Base-by-base conservation (phyloP, 805 yeast genomes). In the Yarrowia deformans region DNA sequence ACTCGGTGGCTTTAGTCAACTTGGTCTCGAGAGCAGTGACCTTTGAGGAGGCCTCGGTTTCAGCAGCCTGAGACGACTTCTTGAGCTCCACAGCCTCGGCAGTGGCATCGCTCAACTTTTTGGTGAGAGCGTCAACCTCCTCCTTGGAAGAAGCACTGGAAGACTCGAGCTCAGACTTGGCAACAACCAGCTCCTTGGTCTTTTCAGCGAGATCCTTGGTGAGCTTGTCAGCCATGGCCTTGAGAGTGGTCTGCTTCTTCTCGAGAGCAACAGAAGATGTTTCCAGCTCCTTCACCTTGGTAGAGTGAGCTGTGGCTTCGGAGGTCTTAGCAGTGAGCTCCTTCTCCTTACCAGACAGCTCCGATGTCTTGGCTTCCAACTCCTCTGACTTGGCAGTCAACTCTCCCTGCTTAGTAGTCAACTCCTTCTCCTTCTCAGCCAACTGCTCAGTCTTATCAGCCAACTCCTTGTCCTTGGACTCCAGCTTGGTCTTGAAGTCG, bases 131-230 rank as follows among this genome's bases (percentile, higher is more conserved):
- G 8, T 35, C 40, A 5, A 48, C 23, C 18, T 63, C 48, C 29
- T 61, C 45, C 54, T 61, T 39, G 43, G 67, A 46, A 35, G 67
- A 34, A 13, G 43, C 16, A 37, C 7, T 14, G 8, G 43, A 46
- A 13, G 68, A 68, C 16, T 52, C 69, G 14, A 29, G 29, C 48
- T 70, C 70, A 4, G 69, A 43, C 56, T 71, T 71, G 60, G 63
- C 40, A 19, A 50, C 37, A 5, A 35, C 68, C 29, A 48, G 49
- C 66, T 49, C 52, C 18, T 45, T 37, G 18, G 69, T 64, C 43
- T 39, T 42, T n/a, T 54, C 58, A 19, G 70, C 56, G 5, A 48
- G 48, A 43, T 71, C 69, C 49, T 64, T 58, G 32, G 67, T 45
- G 8, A 67, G 58, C 58, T 69, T 70, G n/a, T 69, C 46, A 10